Conservation (phyloP, 2,329 filamentous ascomycete species). For the Aspergillus terreus region DNA sequence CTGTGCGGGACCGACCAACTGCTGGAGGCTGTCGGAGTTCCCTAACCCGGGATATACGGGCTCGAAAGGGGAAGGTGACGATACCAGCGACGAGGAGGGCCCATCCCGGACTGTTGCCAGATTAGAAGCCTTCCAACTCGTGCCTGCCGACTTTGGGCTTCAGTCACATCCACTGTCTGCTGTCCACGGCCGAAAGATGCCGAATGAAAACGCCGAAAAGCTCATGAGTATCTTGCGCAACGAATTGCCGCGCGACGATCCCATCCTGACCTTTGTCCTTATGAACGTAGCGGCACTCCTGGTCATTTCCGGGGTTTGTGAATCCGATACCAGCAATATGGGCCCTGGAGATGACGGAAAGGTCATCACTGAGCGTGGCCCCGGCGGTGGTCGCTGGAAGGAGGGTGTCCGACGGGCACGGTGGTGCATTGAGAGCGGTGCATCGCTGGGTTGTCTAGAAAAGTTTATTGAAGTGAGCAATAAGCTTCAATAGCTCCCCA, state of each 20-base stretch:
- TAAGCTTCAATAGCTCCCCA: constrained; percentile 23
- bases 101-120: constrained; percentile 45
- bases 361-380: constrained; percentile 77
- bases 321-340: constrained; percentile 76
- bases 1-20: constrained; percentile 81
- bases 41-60: constrained; percentile 43
- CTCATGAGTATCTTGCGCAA: constrained; percentile 72
- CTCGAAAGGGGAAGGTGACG: constrained; percentile 39
- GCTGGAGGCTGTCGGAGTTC: constrained; percentile 71
- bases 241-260: constrained; percentile 70
- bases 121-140: constrained; percentile 73
- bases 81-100: constrained; percentile 39
- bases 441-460: constrained; percentile 78
- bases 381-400: constrained; percentile 87
- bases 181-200: constrained; percentile 81
- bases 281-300: constrained; percentile 90
- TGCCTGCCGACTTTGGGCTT: constrained; percentile 84
- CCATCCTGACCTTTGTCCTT: constrained; percentile 87
- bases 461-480: constrained; percentile 83
- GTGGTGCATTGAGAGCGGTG: constrained; percentile 83
- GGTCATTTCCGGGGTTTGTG: constrained; percentile 80
- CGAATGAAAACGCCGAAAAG: constrained; percentile 82
- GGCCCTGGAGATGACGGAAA: constrained; percentile 74
- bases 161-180: constrained; percentile 67
- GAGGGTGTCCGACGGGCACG: constrained; percentile 83